phyloP scores from a whole-genome alignment of 805 yeast genomes.

The Yarrowia osloensis region DNA sequence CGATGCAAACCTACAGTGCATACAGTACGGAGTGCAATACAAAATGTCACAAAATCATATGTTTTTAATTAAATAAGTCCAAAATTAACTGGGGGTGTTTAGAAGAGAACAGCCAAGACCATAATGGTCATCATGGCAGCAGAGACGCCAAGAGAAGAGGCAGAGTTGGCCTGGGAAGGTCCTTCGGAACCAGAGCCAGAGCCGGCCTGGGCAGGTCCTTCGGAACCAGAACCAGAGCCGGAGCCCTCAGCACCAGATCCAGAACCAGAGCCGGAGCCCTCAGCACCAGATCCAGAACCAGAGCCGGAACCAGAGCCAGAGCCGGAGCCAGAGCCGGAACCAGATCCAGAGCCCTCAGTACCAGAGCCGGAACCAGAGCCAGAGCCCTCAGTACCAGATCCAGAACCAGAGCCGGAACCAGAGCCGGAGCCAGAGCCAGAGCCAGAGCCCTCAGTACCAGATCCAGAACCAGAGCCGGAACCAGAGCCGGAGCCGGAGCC shows the following conservation, averaged over 20 bases:
- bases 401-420: background rate
- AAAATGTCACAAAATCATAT: background rate
- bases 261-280: background rate
- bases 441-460: background rate
- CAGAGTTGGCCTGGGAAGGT: conserved; percentile 27
- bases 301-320: conserved; percentile 2
- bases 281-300: background rate
- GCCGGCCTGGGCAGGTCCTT: background rate
- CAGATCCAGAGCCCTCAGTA: background rate
- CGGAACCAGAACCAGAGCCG: background rate
- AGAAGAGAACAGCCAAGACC: conserved; percentile 13
- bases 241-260: background rate
- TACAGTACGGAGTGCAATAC: too few relatives aligned
- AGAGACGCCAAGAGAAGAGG: conserved; percentile 9
- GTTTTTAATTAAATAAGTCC: background rate
- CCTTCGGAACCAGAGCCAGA: conserved; percentile 7
- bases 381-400: background rate
- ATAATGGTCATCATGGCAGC: conserved; percentile 7
- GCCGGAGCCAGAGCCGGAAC: conserved; percentile 2
- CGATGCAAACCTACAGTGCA: background rate
- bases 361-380: conserved; percentile 9
- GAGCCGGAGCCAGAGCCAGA: background rate
- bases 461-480: background rate
- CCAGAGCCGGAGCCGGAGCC: background rate
- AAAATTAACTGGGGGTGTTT: background rate